phyloP scores from a whole-genome alignment of 1,284 basidiomycete species.

The Malassezia dermatis region DNA sequence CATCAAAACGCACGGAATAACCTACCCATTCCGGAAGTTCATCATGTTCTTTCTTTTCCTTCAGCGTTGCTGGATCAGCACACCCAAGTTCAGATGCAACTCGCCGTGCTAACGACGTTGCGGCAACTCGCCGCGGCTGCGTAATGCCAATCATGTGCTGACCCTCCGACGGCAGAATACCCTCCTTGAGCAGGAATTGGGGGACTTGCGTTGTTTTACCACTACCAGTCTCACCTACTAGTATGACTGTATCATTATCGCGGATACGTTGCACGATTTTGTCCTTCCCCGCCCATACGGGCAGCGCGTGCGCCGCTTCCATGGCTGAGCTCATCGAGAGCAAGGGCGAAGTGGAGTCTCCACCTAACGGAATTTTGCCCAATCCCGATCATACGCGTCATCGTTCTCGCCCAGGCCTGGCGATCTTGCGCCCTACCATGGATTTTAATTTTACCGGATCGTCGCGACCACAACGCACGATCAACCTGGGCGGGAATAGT shows the following conservation, averaged over 20 bases:
- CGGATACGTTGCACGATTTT: constrained; percentile 38
- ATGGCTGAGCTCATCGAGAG: not conserved
- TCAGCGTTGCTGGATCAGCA: constrained; percentile 23
- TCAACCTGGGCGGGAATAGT: constrained; percentile 12
- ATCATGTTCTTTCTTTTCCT: not conserved
- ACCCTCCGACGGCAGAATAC: constrained; percentile 31
- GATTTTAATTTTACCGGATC: constrained; percentile 19
- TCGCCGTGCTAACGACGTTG: constrained; percentile 77
- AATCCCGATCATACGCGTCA: constrained; percentile 13
- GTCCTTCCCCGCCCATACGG: constrained; percentile 33
- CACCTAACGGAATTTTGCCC: not conserved
- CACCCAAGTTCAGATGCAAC: constrained; percentile 74
- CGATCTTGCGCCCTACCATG: constrained; percentile 8
- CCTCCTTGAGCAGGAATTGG: constrained; percentile 61
- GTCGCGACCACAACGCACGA: constrained; percentile 8
- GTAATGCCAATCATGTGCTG: constrained; percentile 52
- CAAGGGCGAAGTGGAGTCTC: not conserved
- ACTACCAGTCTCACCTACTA: constrained; percentile 91
- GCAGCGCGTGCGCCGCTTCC: constrained; percentile 15
- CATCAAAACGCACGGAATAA: constrained; percentile 92
- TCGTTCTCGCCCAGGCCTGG: not conserved
- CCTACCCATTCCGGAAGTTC: constrained; percentile 57
- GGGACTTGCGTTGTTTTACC: constrained; percentile 72
- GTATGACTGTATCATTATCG: constrained; percentile 73
- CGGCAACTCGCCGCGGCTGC: constrained; percentile 85